Conservation (phyloP, 2,329 filamentous ascomycete genomes). For the Monilinia vaccinii-corymbosi region DNA sequence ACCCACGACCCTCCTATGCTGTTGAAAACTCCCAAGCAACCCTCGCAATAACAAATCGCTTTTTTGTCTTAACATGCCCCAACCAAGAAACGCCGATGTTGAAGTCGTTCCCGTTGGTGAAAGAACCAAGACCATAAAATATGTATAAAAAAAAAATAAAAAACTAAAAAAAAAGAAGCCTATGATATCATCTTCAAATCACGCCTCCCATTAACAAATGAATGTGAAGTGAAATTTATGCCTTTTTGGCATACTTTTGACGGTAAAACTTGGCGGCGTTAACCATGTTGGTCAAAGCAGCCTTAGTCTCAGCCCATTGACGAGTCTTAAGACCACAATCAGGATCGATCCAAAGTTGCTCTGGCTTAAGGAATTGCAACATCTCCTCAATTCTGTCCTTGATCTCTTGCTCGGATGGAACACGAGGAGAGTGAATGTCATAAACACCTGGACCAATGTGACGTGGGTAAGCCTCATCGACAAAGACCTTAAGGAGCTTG, state of each 20-base stretch:
- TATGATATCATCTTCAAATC: slow-evolving; percentile 11
- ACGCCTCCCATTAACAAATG: slow-evolving; percentile 11
- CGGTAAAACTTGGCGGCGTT: slow-evolving; percentile 97
- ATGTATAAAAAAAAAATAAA: slow-evolving; percentile 5
- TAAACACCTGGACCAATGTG: slow-evolving; percentile 99
- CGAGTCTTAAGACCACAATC: slow-evolving; percentile 99
- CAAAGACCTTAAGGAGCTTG: slow-evolving; percentile 97
- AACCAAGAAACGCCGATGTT: slow-evolving; percentile 38
- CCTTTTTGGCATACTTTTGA: slow-evolving; percentile 58
- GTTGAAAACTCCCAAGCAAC: slow-evolving; percentile 24
- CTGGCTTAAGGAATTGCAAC: slow-evolving; percentile 92
- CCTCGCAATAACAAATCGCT: slow-evolving; percentile 17
- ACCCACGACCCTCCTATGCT: slow-evolving; percentile 23
- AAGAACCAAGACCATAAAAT: slow-evolving; percentile 18
- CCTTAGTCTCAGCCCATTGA: slow-evolving; percentile 98
- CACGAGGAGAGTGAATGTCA: slow-evolving; percentile 98
- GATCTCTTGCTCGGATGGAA: slow-evolving; percentile 96
- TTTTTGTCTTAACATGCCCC: slow-evolving; percentile 27
- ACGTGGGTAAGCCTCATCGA: slow-evolving; percentile 92
- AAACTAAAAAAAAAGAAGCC: not conserved
- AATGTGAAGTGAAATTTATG: slow-evolving; percentile 9
- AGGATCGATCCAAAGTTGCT: slow-evolving; percentile 99
- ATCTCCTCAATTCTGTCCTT: slow-evolving; percentile 97
- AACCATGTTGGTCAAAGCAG: slow-evolving; percentile 91
- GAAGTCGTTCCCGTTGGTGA: slow-evolving; percentile 35